Conservation (phyloP, 768 basidiomycete species). For the Termitomyces sp. region DNA sequence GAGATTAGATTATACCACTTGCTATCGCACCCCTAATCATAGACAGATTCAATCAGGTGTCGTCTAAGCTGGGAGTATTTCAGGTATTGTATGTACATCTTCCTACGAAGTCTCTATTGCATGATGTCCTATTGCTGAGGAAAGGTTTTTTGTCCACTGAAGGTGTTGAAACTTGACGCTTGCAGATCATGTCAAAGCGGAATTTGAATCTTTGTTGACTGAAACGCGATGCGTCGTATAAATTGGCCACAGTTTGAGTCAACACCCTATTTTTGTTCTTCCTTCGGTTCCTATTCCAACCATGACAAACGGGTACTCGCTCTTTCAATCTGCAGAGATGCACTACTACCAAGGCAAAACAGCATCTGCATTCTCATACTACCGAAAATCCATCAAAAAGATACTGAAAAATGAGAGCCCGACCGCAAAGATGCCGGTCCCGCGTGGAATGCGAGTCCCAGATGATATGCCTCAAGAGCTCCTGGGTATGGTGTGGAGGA, state of each 20-base stretch:
- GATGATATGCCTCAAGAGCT: constrained; percentile 18
- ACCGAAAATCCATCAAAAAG: constrained; percentile 22
- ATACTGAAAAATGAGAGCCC: constrained; percentile 23
- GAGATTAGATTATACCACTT: background rate
- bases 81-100: too few relatives aligned
- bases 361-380: constrained; percentile 20
- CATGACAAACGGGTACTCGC: background rate
- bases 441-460: constrained; percentile 2
- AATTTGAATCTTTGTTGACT: too few relatives aligned
- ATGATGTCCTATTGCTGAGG: too few relatives aligned
- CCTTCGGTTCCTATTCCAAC: background rate
- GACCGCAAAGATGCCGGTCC: constrained; percentile 13
- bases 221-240: too few relatives aligned
- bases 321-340: background rate
- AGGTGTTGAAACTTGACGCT: too few relatives aligned
- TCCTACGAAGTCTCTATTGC: too few relatives aligned
- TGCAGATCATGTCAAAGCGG: too few relatives aligned
- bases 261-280: too few relatives aligned
- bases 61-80: too few relatives aligned
- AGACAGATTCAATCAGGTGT: too few relatives aligned
- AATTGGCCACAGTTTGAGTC: background rate
- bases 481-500: constrained; percentile 22
- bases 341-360: background rate
- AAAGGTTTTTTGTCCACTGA: too few relatives aligned
- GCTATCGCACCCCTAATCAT: background rate